A percentile compares a stretch with the other conserved stretches of the same genome.
Conservation (phyloP, 129 eudicot genomes). For the Rutidosis leptorrhynchoides region DNA sequence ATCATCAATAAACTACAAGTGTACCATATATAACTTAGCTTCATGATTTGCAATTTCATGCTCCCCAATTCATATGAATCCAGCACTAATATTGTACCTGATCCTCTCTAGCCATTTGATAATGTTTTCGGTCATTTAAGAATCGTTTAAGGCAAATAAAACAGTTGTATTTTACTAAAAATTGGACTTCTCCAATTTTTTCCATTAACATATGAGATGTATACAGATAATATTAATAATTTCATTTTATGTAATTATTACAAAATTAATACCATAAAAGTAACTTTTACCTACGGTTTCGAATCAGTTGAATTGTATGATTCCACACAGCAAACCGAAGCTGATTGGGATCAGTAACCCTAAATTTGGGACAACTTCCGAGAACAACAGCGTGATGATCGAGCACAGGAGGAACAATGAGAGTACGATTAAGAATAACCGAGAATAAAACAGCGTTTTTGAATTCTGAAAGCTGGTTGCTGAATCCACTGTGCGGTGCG, state of each 20-base stretch:
- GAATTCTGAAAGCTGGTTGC: constrained; percentile 96
- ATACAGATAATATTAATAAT: background rate
- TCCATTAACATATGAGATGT: background rate
- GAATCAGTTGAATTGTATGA: constrained; percentile 55
- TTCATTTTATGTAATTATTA: background rate
- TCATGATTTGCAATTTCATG: background rate
- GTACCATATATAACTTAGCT: background rate
- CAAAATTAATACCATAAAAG: background rate
- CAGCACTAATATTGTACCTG: background rate
- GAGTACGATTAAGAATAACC: constrained; percentile 69
- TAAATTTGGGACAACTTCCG: constrained; percentile 93
- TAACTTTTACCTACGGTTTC: constrained; percentile 46
- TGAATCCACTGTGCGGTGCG: constrained; percentile 98
- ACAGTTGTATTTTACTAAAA: background rate
- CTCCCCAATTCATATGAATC: background rate
- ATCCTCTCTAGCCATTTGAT: background rate
- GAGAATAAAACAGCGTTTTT: constrained; percentile 69
- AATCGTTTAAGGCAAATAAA: background rate
- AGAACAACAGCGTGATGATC: constrained; percentile 98
- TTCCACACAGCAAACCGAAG: constrained; percentile 77
- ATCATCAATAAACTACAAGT: background rate
- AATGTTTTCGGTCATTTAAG: background rate
- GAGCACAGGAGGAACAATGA: constrained; percentile 83
- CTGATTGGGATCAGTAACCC: constrained; percentile 63
- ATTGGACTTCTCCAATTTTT: background rate